Evolutionary conservation across 2,329 filamentous ascomycete species (phyloP).

Genomic region (Hypoxylon sp.): DNA sequence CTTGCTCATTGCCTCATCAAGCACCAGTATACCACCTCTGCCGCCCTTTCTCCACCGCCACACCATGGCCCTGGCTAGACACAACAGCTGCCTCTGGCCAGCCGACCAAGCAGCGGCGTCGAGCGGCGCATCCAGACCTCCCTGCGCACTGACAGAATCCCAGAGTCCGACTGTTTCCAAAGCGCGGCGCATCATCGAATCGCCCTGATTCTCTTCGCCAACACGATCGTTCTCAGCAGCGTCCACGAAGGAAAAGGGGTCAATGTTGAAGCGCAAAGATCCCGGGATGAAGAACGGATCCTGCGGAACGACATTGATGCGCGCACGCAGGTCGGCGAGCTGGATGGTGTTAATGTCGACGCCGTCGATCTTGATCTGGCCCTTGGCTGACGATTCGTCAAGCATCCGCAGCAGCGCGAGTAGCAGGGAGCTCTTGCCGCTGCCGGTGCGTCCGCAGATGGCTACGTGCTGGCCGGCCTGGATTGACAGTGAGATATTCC

Average conservation of each 20-base stretch:
- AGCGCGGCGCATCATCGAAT: conserved; percentile 15
- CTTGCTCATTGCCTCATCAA: conserved; percentile 40
- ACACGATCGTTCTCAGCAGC: too few species aligned
- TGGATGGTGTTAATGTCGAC: conserved; percentile 17
- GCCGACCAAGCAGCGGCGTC: conserved; percentile 16
- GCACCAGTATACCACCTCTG: conserved; percentile 26
- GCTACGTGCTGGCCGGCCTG: conserved; percentile 15
- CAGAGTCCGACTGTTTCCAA: conserved; percentile 15
- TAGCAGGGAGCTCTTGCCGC: conserved; percentile 1
- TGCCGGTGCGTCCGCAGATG: conserved; percentile 25
- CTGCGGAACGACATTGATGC: conserved; percentile 32
- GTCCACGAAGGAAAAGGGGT: conserved; percentile 26
- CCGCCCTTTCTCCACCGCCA: conserved; percentile 15
- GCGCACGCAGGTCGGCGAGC: conserved; percentile 13
- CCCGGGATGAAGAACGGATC: conserved; percentile 33
- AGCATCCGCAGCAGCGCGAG: conserved; percentile 29
- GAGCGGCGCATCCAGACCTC: conserved; percentile 19
- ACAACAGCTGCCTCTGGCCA: conserved; percentile 33
- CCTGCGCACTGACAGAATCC: conserved; percentile 7
- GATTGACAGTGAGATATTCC: conserved; percentile 7
- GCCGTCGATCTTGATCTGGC: conserved; percentile 25
- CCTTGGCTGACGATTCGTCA: conserved; percentile 1
- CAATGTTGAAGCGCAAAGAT: conserved; percentile 30
- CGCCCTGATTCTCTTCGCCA: background rate
- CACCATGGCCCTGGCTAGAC: conserved; percentile 33